Evolutionary conservation across 1,284 basidiomycete genomes (phyloP).

Genomic region (Trametes sp.): DNA sequence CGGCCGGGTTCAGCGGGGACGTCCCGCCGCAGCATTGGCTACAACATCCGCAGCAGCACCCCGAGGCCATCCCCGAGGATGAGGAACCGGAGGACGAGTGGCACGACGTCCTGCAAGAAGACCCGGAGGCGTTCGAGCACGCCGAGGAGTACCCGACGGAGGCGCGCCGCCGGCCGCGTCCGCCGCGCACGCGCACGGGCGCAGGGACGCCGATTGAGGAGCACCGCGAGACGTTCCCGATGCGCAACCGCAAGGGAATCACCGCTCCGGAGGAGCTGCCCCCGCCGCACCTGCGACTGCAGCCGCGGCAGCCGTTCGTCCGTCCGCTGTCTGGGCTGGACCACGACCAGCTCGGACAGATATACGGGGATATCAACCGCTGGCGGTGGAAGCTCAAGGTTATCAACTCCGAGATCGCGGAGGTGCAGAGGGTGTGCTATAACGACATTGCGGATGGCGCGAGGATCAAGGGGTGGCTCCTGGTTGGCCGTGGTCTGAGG

Average conservation of each 20-base stretch:
- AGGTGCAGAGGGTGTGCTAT: conserved; percentile 69
- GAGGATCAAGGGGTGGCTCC: conserved; percentile 76
- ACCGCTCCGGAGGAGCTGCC: conserved; percentile 45
- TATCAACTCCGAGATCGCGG: conserved; percentile 74
- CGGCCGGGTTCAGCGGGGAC: conserved; percentile 40
- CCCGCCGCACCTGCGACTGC: conserved; percentile 73
- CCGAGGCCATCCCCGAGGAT: conserved; percentile 36
- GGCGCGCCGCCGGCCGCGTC: conserved; percentile 36
- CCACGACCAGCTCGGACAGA: conserved; percentile 65
- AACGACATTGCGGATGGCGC: conserved; percentile 74
- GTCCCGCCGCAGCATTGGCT: conserved; percentile 35
- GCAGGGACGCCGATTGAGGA: conserved; percentile 41
- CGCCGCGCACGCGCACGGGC: conserved; percentile 33
- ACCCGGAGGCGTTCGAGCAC: conserved; percentile 50
- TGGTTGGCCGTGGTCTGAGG: conserved; percentile 73
- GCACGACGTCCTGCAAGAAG: conserved; percentile 55
- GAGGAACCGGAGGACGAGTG: conserved; percentile 52
- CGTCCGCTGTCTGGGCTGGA: conserved; percentile 73
- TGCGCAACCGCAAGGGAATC: conserved; percentile 44
- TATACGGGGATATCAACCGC: conserved; percentile 71
- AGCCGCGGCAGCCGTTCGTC: conserved; percentile 74
- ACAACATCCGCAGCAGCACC: conserved; percentile 29
- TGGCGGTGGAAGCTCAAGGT: conserved; percentile 74
- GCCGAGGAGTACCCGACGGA: conserved; percentile 39
- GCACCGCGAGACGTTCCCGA: conserved; percentile 70